phyloP scores from a whole-genome alignment of 2,329 filamentous ascomycete species.

The Colletotrichum sidae region DNA sequence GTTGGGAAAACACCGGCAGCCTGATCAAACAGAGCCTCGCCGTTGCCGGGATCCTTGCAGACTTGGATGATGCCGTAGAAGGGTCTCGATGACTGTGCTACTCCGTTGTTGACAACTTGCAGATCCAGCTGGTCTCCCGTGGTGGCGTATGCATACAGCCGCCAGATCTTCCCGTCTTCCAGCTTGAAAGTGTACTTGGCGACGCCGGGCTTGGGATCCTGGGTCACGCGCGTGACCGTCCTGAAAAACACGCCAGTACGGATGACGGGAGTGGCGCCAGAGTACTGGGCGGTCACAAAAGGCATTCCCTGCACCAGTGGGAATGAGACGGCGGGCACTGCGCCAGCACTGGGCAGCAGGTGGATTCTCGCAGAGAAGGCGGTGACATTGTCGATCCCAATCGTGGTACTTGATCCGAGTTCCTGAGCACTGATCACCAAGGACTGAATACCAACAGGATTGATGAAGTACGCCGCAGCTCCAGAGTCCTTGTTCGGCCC shows the following conservation, averaged over 20 bases:
- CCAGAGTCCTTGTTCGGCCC: slow-evolving; percentile 67
- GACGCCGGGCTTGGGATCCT: slow-evolving; percentile 71
- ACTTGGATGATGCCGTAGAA: slow-evolving; percentile 88
- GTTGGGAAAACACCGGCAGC: slow-evolving; percentile 81
- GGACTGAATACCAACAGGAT: slow-evolving; percentile 85
- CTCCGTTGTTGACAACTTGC: slow-evolving; percentile 72
- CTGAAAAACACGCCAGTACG: slow-evolving; percentile 81
- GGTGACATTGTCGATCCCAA: slow-evolving; percentile 66
- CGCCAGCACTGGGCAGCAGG: slow-evolving; percentile 65
- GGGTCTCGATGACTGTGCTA: slow-evolving; percentile 71
- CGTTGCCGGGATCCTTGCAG: slow-evolving; percentile 76
- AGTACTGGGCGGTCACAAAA: slow-evolving; percentile 84
- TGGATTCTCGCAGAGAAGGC: slow-evolving; percentile 75
- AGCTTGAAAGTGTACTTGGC: slow-evolving; percentile 82
- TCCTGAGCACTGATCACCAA: slow-evolving; percentile 84
- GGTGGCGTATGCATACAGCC: slow-evolving; percentile 78
- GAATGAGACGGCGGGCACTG: slow-evolving; percentile 75
- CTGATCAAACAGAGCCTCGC: slow-evolving; percentile 78
- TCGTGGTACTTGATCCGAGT: slow-evolving; percentile 69
- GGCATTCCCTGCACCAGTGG: slow-evolving; percentile 91
- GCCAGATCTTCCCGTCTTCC: slow-evolving; percentile 80
- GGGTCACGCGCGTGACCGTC: slow-evolving; percentile 68
- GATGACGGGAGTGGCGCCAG: slow-evolving; percentile 76
- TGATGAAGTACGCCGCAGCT: slow-evolving; percentile 79
- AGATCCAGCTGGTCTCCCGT: slow-evolving; percentile 74